Percentiles rank a stretch among this genome's conserved stretches.
phyloP scores from a whole-genome alignment of 2,329 filamentous ascomycete species.

The Penicillium sp. region DNA sequence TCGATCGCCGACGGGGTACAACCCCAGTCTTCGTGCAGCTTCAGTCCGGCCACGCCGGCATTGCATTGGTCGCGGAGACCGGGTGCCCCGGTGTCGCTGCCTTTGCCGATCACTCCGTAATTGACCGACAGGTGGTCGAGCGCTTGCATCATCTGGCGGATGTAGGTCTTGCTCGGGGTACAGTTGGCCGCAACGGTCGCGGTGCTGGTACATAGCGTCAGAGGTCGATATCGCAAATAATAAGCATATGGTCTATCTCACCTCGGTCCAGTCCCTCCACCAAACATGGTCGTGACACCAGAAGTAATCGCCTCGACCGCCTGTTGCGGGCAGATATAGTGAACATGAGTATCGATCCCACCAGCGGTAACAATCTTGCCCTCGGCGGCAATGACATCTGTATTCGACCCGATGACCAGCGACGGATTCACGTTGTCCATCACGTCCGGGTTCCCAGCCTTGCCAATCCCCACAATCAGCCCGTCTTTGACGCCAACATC shows the following conservation, averaged over 20 bases:
- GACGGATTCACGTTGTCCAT: constrained; percentile 83
- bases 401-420: constrained; percentile 84
- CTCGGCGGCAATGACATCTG: constrained; percentile 92
- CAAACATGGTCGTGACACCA: constrained; percentile 88
- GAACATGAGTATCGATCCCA: constrained; percentile 87
- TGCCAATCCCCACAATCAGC: constrained; percentile 84
- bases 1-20: constrained; percentile 90
- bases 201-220: constrained; percentile 48
- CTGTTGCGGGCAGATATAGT: constrained; percentile 95
- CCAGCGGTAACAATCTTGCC: constrained; percentile 89
- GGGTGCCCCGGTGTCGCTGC: constrained; percentile 75
- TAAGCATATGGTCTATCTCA: too few relatives aligned
- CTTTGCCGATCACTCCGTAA: constrained; percentile 89
- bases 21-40: constrained; percentile 97
- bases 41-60: constrained; percentile 87
- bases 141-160: constrained; percentile 90
- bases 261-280: constrained; percentile 90
- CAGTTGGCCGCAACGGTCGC: constrained; percentile 92
- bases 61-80: constrained; percentile 78
- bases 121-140: constrained; percentile 83
- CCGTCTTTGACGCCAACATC: constrained; percentile 93
- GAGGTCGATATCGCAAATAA: too few relatives aligned
- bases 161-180: constrained; percentile 81
- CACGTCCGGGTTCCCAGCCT: constrained; percentile 92
- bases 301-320: constrained; percentile 80